A percentile compares a stretch with the other conserved stretches of the same genome.
phyloP scores from a whole-genome alignment of 495 filamentous ascomycete genomes.

The Jackrogersella multiformis region DNA sequence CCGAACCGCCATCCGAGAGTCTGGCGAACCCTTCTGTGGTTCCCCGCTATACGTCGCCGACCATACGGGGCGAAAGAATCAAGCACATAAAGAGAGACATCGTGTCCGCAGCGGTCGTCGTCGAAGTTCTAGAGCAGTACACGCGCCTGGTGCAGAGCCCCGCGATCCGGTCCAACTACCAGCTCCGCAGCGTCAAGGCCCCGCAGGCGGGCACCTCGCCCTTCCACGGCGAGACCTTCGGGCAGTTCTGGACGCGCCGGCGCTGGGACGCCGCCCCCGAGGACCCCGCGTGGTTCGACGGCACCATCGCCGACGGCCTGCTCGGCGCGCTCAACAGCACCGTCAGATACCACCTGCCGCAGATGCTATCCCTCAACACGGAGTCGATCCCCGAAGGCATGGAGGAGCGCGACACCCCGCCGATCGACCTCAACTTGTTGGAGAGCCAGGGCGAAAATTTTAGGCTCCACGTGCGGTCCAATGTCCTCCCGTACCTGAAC shows the following conservation, averaged over 20 bases:
- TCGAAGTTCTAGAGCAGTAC: constrained; percentile 6
- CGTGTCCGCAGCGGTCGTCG: background rate
- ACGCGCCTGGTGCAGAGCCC: constrained; percentile 1
- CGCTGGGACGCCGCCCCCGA: background rate
- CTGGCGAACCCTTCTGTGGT: background rate
- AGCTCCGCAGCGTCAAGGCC: background rate
- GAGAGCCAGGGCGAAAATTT: too few species aligned
- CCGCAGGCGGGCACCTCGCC: background rate
- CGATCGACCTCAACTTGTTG: too few species aligned
- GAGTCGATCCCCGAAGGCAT: background rate
- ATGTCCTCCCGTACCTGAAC: background rate
- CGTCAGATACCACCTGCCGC: background rate
- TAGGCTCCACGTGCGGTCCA: background rate
- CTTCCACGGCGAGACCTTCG: background rate
- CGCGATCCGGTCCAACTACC: background rate
- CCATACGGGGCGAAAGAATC: background rate
- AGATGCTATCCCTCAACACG: background rate
- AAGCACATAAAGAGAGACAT: background rate
- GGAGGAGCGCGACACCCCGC: background rate
- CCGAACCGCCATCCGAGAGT: too few species aligned
- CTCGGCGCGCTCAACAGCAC: background rate
- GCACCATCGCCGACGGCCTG: constrained; percentile 1
- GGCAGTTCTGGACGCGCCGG: constrained; percentile 11
- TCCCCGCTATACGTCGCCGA: too few species aligned
- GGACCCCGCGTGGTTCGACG: constrained; percentile 11